phyloP scores from a whole-genome alignment of 1,284 basidiomycete genomes.

The Phellopilus nigrolimitatus region DNA sequence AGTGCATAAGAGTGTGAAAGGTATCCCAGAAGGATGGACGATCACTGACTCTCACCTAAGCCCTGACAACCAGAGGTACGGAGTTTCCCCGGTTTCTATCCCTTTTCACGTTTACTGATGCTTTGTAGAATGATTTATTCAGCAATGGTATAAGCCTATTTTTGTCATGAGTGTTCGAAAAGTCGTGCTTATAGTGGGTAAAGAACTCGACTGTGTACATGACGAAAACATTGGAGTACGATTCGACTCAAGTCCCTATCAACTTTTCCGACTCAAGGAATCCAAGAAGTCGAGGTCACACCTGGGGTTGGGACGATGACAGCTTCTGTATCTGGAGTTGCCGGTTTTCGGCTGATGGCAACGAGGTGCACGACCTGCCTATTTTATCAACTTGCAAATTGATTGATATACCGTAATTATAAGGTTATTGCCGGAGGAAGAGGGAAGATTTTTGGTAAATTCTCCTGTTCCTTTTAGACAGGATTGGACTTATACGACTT shows the following conservation, averaged over 20 bases:
- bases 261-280: slow-evolving; percentile 54
- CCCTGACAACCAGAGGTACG: slow-evolving; percentile 83
- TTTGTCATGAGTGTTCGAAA: slow-evolving; percentile 8
- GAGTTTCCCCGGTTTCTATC: background rate
- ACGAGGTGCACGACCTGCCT: slow-evolving; percentile 68
- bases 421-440: slow-evolving; percentile 81
- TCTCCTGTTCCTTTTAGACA: slow-evolving; percentile 1
- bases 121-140: slow-evolving; percentile 78
- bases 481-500: background rate
- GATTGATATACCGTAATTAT: slow-evolving; percentile 63
- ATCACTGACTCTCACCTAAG: slow-evolving; percentile 94
- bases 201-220: slow-evolving; percentile 78
- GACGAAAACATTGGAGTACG: slow-evolving; percentile 74
- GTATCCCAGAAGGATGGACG: slow-evolving; percentile 78
- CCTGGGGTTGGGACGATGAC: slow-evolving; percentile 43
- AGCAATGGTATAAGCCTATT: slow-evolving; percentile 58
- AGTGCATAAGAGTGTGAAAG: slow-evolving; percentile 75
- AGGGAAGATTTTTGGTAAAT: slow-evolving; percentile 71
- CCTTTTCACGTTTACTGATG: slow-evolving; percentile 10
- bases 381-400: background rate
- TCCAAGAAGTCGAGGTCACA: slow-evolving; percentile 24
- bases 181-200: slow-evolving; percentile 25
- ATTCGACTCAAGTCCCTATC: slow-evolving; percentile 67
- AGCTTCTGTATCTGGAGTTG: slow-evolving; percentile 86
- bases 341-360: slow-evolving; percentile 92